These are phyloP conservation scores for Lactarius sp. DNA, from an alignment of 768 basidiomycete species.

Conservation along the genomic window DNA sequence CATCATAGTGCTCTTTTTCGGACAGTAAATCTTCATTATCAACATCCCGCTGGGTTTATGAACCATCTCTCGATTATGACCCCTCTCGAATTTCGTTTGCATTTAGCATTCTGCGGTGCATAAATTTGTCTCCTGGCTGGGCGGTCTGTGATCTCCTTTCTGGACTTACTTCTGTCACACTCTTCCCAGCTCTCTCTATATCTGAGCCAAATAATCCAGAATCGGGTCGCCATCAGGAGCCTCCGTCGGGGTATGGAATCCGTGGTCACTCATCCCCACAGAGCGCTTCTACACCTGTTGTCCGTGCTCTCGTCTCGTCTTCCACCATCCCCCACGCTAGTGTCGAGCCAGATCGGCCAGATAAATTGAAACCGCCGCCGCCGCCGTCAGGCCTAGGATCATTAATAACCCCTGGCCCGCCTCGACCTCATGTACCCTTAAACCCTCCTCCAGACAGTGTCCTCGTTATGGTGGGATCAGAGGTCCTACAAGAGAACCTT, in stretches of 20 bases:
- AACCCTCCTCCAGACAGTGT: neutral
- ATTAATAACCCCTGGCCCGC: neutral
- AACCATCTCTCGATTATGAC: conserved; percentile 19
- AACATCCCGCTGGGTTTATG: conserved; percentile 18
- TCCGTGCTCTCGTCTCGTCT: neutral
- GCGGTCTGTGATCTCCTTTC: conserved; percentile 14
- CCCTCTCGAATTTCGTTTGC: conserved; percentile 25
- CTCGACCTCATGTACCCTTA: neutral
- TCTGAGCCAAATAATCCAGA: neutral
- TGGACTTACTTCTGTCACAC: conserved; percentile 1
- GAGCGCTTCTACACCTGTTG: neutral
- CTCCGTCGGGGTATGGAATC: neutral
- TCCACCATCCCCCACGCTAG: neutral
- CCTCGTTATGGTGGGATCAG: neutral
- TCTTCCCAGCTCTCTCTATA: neutral
- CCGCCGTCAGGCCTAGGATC: neutral
- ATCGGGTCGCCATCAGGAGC: neutral
- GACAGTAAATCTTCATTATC: neutral
- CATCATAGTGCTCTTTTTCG: conserved; percentile 2
- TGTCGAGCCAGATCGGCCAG: neutral
- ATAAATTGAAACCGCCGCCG: neutral
- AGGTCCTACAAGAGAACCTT: neutral
- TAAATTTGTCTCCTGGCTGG: conserved; percentile 12
- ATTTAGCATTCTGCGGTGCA: conserved; percentile 15
- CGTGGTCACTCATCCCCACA: neutral